phyloP scores from a whole-genome alignment of 2,329 filamentous ascomycete species.

The Monilinia laxa region DNA sequence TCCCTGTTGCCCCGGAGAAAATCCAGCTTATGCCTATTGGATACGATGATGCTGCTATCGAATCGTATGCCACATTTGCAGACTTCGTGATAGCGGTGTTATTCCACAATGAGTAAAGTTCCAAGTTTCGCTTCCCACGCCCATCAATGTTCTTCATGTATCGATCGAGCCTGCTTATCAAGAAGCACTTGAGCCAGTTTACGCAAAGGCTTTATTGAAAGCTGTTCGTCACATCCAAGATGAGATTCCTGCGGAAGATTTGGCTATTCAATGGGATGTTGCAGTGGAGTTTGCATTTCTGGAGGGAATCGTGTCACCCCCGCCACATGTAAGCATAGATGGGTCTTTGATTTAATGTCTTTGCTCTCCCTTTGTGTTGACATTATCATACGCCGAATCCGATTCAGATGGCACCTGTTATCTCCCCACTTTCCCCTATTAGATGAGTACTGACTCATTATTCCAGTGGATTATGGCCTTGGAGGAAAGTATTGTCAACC shows the following conservation, averaged over 20 bases:
- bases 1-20: slow-evolving; percentile 24
- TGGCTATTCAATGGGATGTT: slow-evolving; percentile 41
- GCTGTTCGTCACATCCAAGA: slow-evolving; percentile 35
- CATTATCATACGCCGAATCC: not conserved
- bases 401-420: not conserved
- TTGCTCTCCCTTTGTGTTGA: slow-evolving; percentile 37
- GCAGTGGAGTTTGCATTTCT: slow-evolving; percentile 35
- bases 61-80: slow-evolving; percentile 37
- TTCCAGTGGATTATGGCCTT: slow-evolving; percentile 29
- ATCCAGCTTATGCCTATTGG: slow-evolving; percentile 15
- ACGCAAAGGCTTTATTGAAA: slow-evolving; percentile 35
- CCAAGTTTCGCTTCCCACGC: slow-evolving; percentile 41
- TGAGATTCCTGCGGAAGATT: slow-evolving; percentile 37
- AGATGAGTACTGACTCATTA: not conserved
- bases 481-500: slow-evolving; percentile 41
- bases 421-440: not conserved
- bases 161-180: slow-evolving; percentile 32
- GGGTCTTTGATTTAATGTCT: slow-evolving; percentile 2
- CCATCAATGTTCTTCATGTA: slow-evolving; percentile 31
- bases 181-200: slow-evolving; percentile 36
- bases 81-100: slow-evolving; percentile 30
- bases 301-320: slow-evolving; percentile 28
- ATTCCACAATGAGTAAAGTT: slow-evolving; percentile 38
- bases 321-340: slow-evolving; percentile 10
- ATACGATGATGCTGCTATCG: slow-evolving; percentile 39